These are phyloP conservation scores for Clavispora asparagi DNA, from an alignment of 805 yeast species.

Conservation along the genomic window DNA sequence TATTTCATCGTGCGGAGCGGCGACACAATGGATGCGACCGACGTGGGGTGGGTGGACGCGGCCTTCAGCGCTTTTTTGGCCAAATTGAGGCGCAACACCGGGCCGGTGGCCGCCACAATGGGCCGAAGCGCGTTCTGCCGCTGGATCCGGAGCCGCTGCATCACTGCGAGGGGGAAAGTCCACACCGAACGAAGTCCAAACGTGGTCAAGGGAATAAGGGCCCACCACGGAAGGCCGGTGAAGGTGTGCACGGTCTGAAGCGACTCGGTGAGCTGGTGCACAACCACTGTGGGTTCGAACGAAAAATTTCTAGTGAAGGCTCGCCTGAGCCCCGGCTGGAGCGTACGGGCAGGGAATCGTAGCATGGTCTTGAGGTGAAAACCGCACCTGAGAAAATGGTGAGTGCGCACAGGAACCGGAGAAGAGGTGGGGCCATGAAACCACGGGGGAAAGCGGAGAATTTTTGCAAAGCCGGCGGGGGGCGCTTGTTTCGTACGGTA, in stretches of 20 bases:
- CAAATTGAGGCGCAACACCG: conserved; percentile 58
- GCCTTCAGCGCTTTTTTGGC: conserved; percentile 42
- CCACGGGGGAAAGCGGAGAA: no score
- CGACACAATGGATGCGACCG: conserved; percentile 19
- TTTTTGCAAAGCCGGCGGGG: no score
- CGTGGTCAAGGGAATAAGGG: conserved; percentile 70
- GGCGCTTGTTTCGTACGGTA: no score
- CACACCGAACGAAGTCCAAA: conserved; percentile 56
- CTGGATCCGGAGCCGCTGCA: conserved; percentile 63
- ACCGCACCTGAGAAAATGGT: background rate
- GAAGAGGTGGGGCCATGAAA: background rate
- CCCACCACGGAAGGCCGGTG: conserved; percentile 80
- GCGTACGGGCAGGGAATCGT: background rate
- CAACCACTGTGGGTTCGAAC: conserved; percentile 27
- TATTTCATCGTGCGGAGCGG: conserved; percentile 50
- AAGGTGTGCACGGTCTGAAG: conserved; percentile 46
- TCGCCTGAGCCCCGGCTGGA: background rate
- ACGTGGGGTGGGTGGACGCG: conserved; percentile 15
- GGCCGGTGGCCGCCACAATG: conserved; percentile 66
- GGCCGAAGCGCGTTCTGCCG: conserved; percentile 72
- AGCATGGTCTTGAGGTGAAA: background rate
- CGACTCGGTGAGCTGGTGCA: conserved; percentile 29
- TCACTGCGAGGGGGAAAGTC: conserved; percentile 75
- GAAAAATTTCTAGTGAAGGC: conserved; percentile 16
- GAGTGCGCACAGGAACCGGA: background rate